Conservation (phyloP, 352 stramenopile genomes). For the Ophiocytium majus region DNA sequence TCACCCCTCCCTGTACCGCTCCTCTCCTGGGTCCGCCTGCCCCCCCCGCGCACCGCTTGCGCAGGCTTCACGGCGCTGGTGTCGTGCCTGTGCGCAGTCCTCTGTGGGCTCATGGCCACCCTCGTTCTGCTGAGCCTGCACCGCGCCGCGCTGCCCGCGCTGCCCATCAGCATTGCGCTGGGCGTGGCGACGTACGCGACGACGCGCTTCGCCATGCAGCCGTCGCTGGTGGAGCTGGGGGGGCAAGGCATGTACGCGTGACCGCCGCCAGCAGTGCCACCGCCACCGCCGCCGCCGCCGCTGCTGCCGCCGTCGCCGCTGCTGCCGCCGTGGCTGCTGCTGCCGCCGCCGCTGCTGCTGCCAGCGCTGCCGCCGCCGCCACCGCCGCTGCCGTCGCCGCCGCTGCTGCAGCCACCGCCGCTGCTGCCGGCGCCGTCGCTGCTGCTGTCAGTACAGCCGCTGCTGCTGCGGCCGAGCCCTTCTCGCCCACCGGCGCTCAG, state of each 20-base stretch:
- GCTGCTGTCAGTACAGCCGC: no score
- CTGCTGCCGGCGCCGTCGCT: no score
- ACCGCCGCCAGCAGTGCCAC: background rate
- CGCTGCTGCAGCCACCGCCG: background rate
- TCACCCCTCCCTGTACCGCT: no score
- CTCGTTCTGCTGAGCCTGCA: slow-evolving; percentile 86
- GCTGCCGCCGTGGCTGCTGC: background rate
- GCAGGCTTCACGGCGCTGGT: slow-evolving; percentile 83
- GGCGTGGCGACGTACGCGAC: slow-evolving; percentile 67
- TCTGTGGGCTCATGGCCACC: slow-evolving; percentile 81
- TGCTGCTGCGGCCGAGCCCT: no score
- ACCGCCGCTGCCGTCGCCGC: background rate
- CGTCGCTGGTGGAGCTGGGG: background rate
- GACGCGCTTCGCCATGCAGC: slow-evolving; percentile 62
- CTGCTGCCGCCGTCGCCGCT: background rate
- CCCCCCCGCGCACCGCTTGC: no score
- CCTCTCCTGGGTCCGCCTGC: no score
- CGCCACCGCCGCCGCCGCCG: no score
- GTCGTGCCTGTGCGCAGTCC: slow-evolving; percentile 84
- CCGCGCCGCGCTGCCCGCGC: slow-evolving; percentile 80
- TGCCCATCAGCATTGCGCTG: slow-evolving; percentile 92
- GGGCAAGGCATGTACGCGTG: background rate
- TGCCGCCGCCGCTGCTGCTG: background rate
- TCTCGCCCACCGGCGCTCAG: no score
- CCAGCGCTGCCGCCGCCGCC: background rate